Percentiles rank a stretch among this genome's conserved stretches.
Conservation (phyloP, 2,329 filamentous ascomycete genomes). For the Aspergillus hortae region DNA sequence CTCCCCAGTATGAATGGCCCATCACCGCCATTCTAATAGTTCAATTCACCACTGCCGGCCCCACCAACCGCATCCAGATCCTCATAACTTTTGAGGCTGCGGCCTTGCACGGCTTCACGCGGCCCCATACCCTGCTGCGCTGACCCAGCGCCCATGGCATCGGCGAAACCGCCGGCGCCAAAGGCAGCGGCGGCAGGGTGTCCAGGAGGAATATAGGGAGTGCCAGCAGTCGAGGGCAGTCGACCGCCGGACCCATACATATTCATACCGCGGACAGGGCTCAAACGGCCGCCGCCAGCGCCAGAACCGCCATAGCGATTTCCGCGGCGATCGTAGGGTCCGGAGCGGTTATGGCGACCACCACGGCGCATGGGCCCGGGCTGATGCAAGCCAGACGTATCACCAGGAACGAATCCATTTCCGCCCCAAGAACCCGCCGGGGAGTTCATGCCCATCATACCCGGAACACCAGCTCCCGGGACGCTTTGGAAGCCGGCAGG, state of each 20-base stretch:
- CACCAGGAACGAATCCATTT: slow-evolving; percentile 38
- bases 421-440: slow-evolving; percentile 24
- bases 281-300: slow-evolving; percentile 47
- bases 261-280: slow-evolving; percentile 35
- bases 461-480: slow-evolving; percentile 26
- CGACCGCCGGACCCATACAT: slow-evolving; percentile 35
- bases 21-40: slow-evolving; percentile 60
- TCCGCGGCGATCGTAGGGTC: slow-evolving; percentile 68
- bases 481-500: slow-evolving; percentile 31
- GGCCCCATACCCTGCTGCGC: slow-evolving; percentile 73
- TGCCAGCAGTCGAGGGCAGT: slow-evolving; percentile 27
- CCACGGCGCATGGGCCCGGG: slow-evolving; percentile 67
- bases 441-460: slow-evolving; percentile 29
- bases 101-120: slow-evolving; percentile 84
- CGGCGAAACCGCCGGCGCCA: slow-evolving; percentile 43
- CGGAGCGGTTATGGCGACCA: slow-evolving; percentile 59
- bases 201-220: slow-evolving; percentile 36
- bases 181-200: slow-evolving; percentile 38
- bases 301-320: slow-evolving; percentile 53
- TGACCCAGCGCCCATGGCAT: slow-evolving; percentile 58
- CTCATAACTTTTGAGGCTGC: slow-evolving; percentile 94
- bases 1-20: background rate
- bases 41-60: slow-evolving; percentile 75
- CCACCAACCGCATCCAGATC: slow-evolving; percentile 84
- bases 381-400: slow-evolving; percentile 45